phyloP scores from a whole-genome alignment of 2,329 filamentous ascomycete genomes.

The Trematosphaeria pertusa region DNA sequence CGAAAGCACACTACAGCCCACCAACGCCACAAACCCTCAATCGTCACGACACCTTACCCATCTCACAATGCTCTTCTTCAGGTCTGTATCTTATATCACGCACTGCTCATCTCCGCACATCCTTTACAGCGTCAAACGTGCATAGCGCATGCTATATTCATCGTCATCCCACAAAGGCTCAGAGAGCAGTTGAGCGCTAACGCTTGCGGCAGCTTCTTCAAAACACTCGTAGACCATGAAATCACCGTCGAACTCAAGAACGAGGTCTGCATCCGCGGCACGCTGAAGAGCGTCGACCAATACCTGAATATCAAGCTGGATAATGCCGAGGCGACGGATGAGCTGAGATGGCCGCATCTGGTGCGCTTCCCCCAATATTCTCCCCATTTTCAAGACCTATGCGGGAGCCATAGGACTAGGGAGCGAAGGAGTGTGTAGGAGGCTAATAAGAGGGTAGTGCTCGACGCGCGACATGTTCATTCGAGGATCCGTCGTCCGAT shows the following conservation, averaged over 20 bases:
- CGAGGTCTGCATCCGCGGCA: constrained; percentile 95
- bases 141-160: too few relatives aligned
- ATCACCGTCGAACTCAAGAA: constrained; percentile 99
- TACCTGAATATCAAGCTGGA: constrained; percentile 99
- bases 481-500: constrained; percentile 88
- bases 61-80: constrained; percentile 60
- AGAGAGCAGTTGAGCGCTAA: constrained; percentile 6
- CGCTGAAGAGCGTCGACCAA: constrained; percentile 96
- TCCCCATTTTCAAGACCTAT: constrained; percentile 32
- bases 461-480: constrained; percentile 97
- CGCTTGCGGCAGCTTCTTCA: constrained; percentile 73
- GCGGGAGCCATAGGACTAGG: background rate
- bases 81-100: constrained; percentile 30
- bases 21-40: constrained; percentile 3
- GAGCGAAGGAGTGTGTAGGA: background rate
- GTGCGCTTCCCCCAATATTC: constrained; percentile 52
- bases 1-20: constrained; percentile 5
- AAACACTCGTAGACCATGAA: constrained; percentile 95
- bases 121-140: too few relatives aligned
- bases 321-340: constrained; percentile 89
- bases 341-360: constrained; percentile 93
- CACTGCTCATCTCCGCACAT: background rate
- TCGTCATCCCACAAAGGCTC: background rate
- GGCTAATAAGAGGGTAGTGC: constrained; percentile 53
- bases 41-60: constrained; percentile 7